These are phyloP conservation scores for Rhododendron ovatum DNA, from an alignment of 148 eudicot genomes.

Conservation along the genomic window DNA sequence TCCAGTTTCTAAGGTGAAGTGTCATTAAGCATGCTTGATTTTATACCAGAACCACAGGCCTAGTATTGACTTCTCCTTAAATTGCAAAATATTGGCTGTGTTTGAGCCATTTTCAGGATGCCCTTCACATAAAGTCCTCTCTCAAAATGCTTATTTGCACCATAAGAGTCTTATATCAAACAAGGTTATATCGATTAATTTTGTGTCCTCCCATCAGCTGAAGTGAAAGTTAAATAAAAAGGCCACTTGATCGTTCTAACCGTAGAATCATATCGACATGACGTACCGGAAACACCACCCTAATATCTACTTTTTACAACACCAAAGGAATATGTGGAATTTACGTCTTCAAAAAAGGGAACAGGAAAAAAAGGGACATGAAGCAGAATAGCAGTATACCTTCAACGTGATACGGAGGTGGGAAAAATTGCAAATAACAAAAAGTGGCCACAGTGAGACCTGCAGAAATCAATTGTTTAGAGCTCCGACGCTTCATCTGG, in stretches of 20 bases:
- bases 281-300: not conserved
- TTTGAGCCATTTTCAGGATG: not conserved
- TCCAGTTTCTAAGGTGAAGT: not conserved
- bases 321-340: not conserved
- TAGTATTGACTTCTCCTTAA: not conserved
- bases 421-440: constrained; percentile 31
- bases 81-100: not conserved
- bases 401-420: constrained; percentile 24
- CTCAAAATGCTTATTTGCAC: not conserved
- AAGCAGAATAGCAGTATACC: constrained; percentile 11
- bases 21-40: not conserved
- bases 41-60: not conserved
- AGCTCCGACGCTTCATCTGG: not conserved
- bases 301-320: not conserved
- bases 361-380: not conserved
- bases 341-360: too few species aligned
- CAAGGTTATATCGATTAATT: not conserved
- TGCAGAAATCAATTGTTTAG: not conserved
- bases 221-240: not conserved
- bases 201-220: not conserved
- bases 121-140: not conserved
- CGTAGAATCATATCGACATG: not conserved
- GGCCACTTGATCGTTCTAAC: not conserved
- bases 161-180: not conserved
- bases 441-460: constrained; percentile 22